Evolutionary conservation across 768 basidiomycete genomes (phyloP), one percentile per base, ranked within the genome.

Genomic region (Pleurotus tuoliensis): DNA sequence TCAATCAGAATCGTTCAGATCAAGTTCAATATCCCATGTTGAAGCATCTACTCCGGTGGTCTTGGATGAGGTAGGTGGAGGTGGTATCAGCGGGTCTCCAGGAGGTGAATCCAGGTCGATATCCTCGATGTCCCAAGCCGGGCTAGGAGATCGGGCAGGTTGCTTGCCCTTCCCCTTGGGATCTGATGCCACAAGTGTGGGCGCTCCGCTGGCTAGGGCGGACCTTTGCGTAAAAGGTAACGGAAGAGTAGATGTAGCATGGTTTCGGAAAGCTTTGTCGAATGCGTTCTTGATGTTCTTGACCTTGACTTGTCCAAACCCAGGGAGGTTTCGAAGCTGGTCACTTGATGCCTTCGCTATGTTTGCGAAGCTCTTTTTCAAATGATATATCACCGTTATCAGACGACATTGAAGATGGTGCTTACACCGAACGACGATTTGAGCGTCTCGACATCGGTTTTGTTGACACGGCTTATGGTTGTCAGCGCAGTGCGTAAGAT

Each of bases 361-460:
- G 56, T 86, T 83, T 1, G 88, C 82, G 65, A 98, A 93, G 64
- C 90, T 94, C 95, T 98, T 64, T 9, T 18, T 25, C 24, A 18
- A 12, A 27, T 4, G 39, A 57, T 44, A 27, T 30, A 40, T 37
- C 45, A 44, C 7, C 41, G 3, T 40, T 3, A 43, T 15, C 24
- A 43, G 25, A 22, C 22, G 30, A 18, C 27, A 34, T 15, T 24
- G 5, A 47, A 47, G 5, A 18, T 9, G 18, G 22, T 27, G 77
- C 87, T 56, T 73, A 98, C 96, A 37, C 94, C 95, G 62, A 95
- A 87, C n/a, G 92, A 88, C 2, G 88, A 87, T 18, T 91, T 83
- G 41, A 99, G 76, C 3, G 96, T 98, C 71, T 92, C 86, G 1
- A 95, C 93, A 64, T 99, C 97, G 3, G 96, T 98, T 77, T 96